Conservation (phyloP, 2,329 filamentous ascomycete genomes). For the Aciculosporium take region DNA sequence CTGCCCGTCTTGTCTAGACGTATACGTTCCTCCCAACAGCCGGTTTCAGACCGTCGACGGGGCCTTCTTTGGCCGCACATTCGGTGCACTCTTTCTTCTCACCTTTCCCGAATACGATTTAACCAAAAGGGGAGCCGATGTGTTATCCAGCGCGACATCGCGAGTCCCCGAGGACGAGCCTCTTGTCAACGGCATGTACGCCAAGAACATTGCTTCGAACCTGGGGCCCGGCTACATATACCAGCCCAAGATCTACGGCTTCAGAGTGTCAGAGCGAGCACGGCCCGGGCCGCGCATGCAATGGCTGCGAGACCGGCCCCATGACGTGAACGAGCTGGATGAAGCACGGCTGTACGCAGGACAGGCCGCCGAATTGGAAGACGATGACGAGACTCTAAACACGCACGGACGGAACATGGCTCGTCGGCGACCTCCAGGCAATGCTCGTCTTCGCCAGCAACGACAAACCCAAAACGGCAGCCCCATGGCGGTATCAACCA, state of each 20-base stretch:
- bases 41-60: slow-evolving; percentile 95
- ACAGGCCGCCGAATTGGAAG: slow-evolving; percentile 41
- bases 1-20: slow-evolving; percentile 89
- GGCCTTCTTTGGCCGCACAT: slow-evolving; percentile 95
- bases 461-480: slow-evolving; percentile 38
- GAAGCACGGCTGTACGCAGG: slow-evolving; percentile 48
- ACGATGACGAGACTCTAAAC: slow-evolving; percentile 40
- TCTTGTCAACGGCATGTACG: slow-evolving; percentile 73
- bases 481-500: slow-evolving; percentile 41
- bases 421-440: slow-evolving; percentile 30
- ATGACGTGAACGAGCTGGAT: slow-evolving; percentile 68
- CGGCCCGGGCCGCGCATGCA: slow-evolving; percentile 90
- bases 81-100: slow-evolving; percentile 93
- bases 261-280: slow-evolving; percentile 81
- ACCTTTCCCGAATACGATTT: slow-evolving; percentile 95
- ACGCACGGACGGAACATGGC: slow-evolving; percentile 26
- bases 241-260: slow-evolving; percentile 92
- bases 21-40: slow-evolving; percentile 94
- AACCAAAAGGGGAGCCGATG: slow-evolving; percentile 51
- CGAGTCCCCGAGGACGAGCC: slow-evolving; percentile 28
- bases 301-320: slow-evolving; percentile 79
- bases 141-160: slow-evolving; percentile 28
- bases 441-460: slow-evolving; percentile 26
- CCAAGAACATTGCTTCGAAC: slow-evolving; percentile 76
- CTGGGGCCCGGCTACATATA: slow-evolving; percentile 75